phyloP scores from a whole-genome alignment of 2,329 filamentous ascomycete genomes.

The Cadophora gregata region DNA sequence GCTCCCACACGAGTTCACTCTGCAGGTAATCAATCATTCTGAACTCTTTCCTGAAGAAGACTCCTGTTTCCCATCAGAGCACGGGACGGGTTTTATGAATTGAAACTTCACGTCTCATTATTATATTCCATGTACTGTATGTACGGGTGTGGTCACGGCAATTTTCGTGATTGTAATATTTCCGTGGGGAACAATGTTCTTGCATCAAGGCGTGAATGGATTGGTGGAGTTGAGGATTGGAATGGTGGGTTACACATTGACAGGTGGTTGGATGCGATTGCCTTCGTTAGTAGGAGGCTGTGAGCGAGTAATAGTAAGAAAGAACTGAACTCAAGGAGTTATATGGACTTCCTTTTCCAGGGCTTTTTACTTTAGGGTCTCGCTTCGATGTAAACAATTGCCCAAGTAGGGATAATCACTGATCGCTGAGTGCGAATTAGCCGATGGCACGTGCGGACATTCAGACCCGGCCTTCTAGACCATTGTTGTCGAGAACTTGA shows the following conservation, averaged over 20 bases:
- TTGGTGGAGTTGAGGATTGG: slow-evolving; percentile 70
- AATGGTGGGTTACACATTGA: slow-evolving; percentile 70
- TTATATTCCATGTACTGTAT: too few relatives aligned
- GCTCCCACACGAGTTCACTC: too few relatives aligned
- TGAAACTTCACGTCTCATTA: too few relatives aligned
- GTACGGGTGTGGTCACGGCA: too few relatives aligned
- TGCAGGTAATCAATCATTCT: too few relatives aligned
- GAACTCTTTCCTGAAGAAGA: too few relatives aligned
- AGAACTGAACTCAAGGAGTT: not conserved
- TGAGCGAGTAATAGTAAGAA: not conserved
- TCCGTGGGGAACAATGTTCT: too few relatives aligned
- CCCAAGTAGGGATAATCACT: not conserved
- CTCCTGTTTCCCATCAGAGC: too few relatives aligned
- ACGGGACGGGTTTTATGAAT: too few relatives aligned
- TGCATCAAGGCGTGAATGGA: slow-evolving; percentile 63
- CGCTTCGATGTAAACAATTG: not conserved
- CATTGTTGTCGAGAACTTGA: not conserved
- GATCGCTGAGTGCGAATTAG: not conserved
- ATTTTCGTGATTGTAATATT: too few relatives aligned
- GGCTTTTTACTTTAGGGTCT: not conserved
- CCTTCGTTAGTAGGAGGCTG: slow-evolving; percentile 34
- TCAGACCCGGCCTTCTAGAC: not conserved
- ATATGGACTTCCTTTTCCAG: not conserved
- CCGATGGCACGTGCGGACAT: not conserved
- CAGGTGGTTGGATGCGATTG: slow-evolving; percentile 71